These are phyloP conservation scores for Physcomitrellopsis africana DNA, from an alignment of 225 moss, liverwort and hornwort species.

Conservation along the genomic window DNA sequence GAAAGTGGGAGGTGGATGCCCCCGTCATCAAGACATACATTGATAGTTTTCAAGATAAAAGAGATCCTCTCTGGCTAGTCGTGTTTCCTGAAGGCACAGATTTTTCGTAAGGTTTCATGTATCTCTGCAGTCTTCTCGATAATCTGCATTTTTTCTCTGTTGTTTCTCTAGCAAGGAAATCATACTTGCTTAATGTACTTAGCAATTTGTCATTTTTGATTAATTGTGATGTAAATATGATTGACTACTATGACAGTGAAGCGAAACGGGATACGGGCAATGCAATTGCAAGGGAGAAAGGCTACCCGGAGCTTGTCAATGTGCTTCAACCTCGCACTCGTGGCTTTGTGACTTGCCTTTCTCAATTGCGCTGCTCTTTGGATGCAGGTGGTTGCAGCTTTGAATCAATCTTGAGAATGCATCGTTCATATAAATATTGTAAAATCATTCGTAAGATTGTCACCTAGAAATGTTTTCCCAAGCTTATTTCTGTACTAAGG, in stretches of 20 bases:
- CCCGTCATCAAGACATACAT: slow-evolving; percentile 74
- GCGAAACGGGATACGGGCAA: slow-evolving; percentile 78
- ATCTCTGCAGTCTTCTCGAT: not conserved
- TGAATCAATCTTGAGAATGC: not conserved
- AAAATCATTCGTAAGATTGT: too few species aligned
- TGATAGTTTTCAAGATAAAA: slow-evolving; percentile 66
- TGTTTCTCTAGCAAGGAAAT: not conserved
- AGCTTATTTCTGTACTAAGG: too few species aligned
- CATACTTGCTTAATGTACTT: not conserved
- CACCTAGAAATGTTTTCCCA: too few species aligned
- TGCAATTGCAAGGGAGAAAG: slow-evolving; percentile 63
- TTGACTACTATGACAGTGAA: slow-evolving; percentile 58
- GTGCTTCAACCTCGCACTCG: slow-evolving; percentile 90
- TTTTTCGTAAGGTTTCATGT: slow-evolving; percentile 70
- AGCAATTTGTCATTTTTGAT: not conserved
- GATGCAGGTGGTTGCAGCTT: slow-evolving; percentile 59
- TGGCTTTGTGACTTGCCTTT: slow-evolving; percentile 85
- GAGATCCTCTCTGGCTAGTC: slow-evolving; percentile 90
- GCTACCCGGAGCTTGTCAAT: slow-evolving; percentile 75
- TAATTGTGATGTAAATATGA: not conserved
- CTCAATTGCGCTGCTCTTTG: slow-evolving; percentile 67
- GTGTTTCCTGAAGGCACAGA: slow-evolving; percentile 99
- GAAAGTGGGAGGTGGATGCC: slow-evolving; percentile 86
- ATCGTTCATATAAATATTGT: not conserved
- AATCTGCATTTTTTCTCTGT: not conserved